Evolutionary conservation across 805 yeast species (phyloP), one percentile per base, ranked within the genome.

Genomic region (Nakazawaea ambrosiae): DNA sequence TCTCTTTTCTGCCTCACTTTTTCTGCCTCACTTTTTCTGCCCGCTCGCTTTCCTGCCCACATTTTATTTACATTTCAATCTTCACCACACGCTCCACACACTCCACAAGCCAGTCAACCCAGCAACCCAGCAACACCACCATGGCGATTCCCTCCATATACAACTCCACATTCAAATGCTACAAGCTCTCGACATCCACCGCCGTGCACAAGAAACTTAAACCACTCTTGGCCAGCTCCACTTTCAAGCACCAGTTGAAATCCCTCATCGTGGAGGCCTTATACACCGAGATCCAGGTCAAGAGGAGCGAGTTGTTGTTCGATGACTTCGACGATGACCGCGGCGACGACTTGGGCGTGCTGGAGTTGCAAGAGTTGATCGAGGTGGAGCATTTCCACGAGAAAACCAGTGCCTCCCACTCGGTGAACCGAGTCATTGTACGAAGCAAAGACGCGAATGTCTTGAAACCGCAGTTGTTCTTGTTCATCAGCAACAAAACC

Each of bases 401-500:
- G 18, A 14, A 7, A 8, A 19, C 11, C 24, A 10, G 24, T 22
- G 24, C 10, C 7, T 10, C 10, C 11, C 31, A 34, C 28, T n/a
- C 9, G 25, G 15, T 33, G 11, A 31, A 31, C 16, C 34, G 34
- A 27, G n/a, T 39, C 4, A 29, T 26, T 10, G 31, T 39, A 5
- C 27, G 28, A 20, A 20, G 36, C 26, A 30, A 31, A 4, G 39
- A 39, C 16, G n/a, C 36, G 15, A 15, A 20, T 22, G 14, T 34
- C 2, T 27, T 34, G 2, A 34, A 31, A 15, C 31, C 39, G 2
- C 42, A 34, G 22, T 12, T 31, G 23, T 39, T 34, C 23, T 18
- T 30, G 3, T 39, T 39, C 24, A 10, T 39, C 24, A 34, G 39
- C 3, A 34, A 33, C 23, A n/a, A n/a, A n/a, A n/a, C n/a, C n/a